A percentile compares a stretch with the other conserved stretches of the same genome.
phyloP scores from a whole-genome alignment of 73 alveolate species.

The Blepharisma japonicum region DNA sequence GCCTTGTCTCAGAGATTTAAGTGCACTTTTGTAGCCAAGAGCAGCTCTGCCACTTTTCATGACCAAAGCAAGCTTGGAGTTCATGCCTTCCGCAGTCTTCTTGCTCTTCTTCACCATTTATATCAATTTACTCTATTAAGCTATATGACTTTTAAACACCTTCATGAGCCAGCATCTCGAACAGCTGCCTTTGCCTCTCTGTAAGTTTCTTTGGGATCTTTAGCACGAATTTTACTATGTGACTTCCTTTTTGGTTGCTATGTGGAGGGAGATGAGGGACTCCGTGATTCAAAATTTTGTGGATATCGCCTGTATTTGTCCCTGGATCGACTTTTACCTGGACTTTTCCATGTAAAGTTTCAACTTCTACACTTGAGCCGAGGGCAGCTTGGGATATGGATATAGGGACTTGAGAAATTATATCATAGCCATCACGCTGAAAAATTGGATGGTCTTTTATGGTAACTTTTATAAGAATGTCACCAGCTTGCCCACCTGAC shows the following conservation, averaged over 20 bases:
- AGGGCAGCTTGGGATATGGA: conserved; percentile 68
- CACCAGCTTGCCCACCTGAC: conserved; percentile 78
- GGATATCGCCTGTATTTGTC: conserved; percentile 62
- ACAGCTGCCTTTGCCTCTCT: conserved; percentile 17
- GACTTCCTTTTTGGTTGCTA: conserved; percentile 51
- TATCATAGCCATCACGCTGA: conserved; percentile 79
- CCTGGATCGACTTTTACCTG: conserved; percentile 70
- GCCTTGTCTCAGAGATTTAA: conserved; percentile 93
- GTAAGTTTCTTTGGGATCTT: conserved; percentile 52
- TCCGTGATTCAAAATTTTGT: conserved; percentile 61
- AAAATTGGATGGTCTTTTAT: conserved; percentile 66
- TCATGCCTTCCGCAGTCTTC: conserved; percentile 77
- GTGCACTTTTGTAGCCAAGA: conserved; percentile 91
- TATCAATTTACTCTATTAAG: neutral
- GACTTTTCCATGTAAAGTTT: conserved; percentile 73
- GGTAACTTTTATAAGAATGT: conserved; percentile 57
- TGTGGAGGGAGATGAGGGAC: conserved; percentile 58
- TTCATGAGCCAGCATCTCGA: neutral
- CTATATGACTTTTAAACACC: neutral
- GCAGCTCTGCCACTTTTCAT: conserved; percentile 94
- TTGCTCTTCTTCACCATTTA: conserved; percentile 57
- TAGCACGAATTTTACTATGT: conserved; percentile 44
- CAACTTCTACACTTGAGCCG: conserved; percentile 65
- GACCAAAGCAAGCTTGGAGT: conserved; percentile 89
- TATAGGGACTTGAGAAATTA: conserved; percentile 54